A percentile compares a stretch with the other conserved stretches of the same genome.
Conservation (phyloP, 2,329 filamentous ascomycete genomes). For the Cercospora citrullina region DNA sequence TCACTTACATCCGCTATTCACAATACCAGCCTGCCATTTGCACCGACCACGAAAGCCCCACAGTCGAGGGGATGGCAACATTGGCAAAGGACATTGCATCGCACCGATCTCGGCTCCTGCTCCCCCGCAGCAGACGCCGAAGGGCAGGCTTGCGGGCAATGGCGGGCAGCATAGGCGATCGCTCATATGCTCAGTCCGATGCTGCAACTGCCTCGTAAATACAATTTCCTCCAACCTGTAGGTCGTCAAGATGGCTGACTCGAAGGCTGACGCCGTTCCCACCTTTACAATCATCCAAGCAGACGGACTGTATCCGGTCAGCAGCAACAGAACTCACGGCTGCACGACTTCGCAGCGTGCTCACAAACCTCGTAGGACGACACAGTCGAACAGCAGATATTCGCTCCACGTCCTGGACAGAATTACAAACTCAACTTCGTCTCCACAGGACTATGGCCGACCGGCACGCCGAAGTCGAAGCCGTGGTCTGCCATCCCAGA, state of each 20-base stretch:
- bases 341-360: not conserved
- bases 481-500: constrained; percentile 36
- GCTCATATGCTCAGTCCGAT: not conserved
- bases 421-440: constrained; percentile 33
- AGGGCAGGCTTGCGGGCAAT: not conserved
- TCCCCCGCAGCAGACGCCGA: constrained; percentile 8
- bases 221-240: not conserved
- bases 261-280: constrained; percentile 19
- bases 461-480: constrained; percentile 26
- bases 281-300: constrained; percentile 37
- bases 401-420: constrained; percentile 29
- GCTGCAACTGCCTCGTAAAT: not conserved
- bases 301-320: constrained; percentile 34
- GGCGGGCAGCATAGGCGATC: constrained; percentile 8
- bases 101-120: not conserved
- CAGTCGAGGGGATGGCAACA: not conserved
- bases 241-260: not conserved
- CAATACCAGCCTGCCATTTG: not conserved
- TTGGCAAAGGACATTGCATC: not conserved
- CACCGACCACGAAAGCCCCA: not conserved
- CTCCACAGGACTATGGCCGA: constrained; percentile 29
- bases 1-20: not conserved
- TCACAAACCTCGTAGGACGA: constrained; percentile 27
- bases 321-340: not conserved
- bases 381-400: constrained; percentile 32